Base-by-base conservation (phyloP, 345 rosid genomes). In the Ceriops tagal region DNA sequence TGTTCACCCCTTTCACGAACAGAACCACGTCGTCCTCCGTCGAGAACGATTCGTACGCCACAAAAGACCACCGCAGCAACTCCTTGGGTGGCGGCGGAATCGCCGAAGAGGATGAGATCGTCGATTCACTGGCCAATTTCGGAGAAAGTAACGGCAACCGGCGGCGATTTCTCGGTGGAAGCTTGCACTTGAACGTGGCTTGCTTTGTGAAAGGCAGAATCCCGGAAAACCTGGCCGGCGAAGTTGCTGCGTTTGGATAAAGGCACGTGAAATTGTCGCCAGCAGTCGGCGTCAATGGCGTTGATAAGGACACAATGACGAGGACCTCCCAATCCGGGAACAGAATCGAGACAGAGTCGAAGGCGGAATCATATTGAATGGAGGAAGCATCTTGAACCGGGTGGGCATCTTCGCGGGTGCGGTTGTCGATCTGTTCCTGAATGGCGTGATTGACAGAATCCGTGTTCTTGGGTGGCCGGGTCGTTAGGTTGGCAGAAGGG, bases 301-400 rank as follows among this genome's bases (percentile, higher is more conserved):
- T 75, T 8, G 58, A 83, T 10, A 85, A 76, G 21, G 83, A 71
- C 30, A 71, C 80, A 55, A 91, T 70, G 15, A 86, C 73, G 22
- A 91, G 78, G 39, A 89, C 84, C 75, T 87, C 90, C 97, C 98
- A 93, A 31, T 73, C 89, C 0, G 96, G 91, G 53, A 91, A 70
- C 13, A 93, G 83, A 72, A 93, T 64, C 8, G 91, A 80, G 9
- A 77, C 84, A 6, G 91, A 65, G 21, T 58, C 68, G 61, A 56
- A 22, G 6, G 59, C 58, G n/a, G 77, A 61, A 7, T 68, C 82
- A 5, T 65, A 81, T 68, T 27, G 73, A 70, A 62, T 6, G 31
- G 75, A 56, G 13, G 68, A 68, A 6, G 73, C 68, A 7, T 11
- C 79, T 34, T 60, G 43, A 20, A 66, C 64, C 30, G 67, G 24